These are phyloP conservation scores for Populus tremula DNA, from an alignment of 345 rosid species.

Conservation along the genomic window DNA sequence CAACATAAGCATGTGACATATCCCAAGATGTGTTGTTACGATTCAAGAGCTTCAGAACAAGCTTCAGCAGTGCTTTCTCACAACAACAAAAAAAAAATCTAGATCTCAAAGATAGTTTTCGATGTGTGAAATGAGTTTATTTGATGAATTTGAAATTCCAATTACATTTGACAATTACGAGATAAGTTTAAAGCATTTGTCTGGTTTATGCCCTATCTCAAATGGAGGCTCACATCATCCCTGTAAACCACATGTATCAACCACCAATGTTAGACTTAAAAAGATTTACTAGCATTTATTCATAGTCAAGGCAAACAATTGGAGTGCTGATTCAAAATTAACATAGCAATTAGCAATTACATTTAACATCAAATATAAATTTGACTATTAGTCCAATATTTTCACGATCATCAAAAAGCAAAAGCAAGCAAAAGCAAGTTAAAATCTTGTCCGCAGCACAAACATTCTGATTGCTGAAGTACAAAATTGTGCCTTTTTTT, in stretches of 20 bases:
- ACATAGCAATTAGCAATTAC: neutral
- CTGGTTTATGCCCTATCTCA: neutral
- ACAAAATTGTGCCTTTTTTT: neutral
- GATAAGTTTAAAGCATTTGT: neutral
- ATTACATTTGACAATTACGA: neutral
- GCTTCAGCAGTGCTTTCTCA: neutral
- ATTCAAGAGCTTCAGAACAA: neutral
- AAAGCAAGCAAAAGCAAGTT: conserved; percentile 2
- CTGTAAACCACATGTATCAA: neutral
- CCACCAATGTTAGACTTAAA: neutral
- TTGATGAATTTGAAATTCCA: conserved; percentile 3
- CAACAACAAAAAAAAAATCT: neutral
- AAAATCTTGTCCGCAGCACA: neutral
- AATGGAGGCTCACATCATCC: neutral
- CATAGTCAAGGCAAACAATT: neutral
- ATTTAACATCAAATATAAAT: neutral
- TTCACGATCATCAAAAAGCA: neutral
- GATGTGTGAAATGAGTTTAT: neutral
- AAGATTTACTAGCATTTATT: neutral
- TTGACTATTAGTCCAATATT: neutral
- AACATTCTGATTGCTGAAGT: neutral
- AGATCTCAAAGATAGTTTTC: neutral
- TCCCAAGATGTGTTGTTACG: neutral
- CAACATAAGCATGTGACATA: neutral
- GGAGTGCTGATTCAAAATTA: too few species aligned